These are phyloP conservation scores for Ilyonectria mors-panacis DNA, from an alignment of 2,329 filamentous ascomycete species.

Conservation along the genomic window DNA sequence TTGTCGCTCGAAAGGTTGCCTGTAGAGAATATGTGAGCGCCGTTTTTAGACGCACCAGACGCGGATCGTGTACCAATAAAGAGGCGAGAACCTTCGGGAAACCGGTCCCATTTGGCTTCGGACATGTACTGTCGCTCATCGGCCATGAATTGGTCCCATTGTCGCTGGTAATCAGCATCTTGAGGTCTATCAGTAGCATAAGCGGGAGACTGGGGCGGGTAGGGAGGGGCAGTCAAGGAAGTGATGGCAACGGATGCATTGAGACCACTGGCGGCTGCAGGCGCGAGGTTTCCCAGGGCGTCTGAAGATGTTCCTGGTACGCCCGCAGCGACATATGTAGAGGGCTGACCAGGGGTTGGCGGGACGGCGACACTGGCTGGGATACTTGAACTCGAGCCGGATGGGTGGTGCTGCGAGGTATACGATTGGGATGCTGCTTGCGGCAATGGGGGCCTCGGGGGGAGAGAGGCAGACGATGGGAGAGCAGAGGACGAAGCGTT, in stretches of 20 bases:
- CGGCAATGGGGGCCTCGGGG: constrained; percentile 61
- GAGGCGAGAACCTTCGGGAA: constrained; percentile 82
- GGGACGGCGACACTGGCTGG: constrained; percentile 48
- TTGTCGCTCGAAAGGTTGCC: constrained; percentile 94
- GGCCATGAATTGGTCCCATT: constrained; percentile 80
- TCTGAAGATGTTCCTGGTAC: constrained; percentile 53
- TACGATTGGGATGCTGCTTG: constrained; percentile 56
- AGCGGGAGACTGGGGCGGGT: constrained; percentile 49
- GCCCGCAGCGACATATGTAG: constrained; percentile 52
- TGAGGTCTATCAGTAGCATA: constrained; percentile 50
- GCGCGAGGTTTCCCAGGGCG: constrained; percentile 49
- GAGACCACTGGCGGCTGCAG: constrained; percentile 48
- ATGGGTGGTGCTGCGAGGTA: constrained; percentile 55
- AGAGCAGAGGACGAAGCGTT: constrained; percentile 53
- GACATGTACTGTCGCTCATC: constrained; percentile 83
- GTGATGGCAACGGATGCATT: constrained; percentile 48
- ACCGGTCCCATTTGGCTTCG: constrained; percentile 86
- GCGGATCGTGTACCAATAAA: constrained; percentile 78
- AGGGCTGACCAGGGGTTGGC: constrained; percentile 51
- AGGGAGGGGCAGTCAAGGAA: constrained; percentile 51
- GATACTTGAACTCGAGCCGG: constrained; percentile 50
- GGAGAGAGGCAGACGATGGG: constrained; percentile 60
- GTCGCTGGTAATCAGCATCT: constrained; percentile 70
- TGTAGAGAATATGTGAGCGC: constrained; percentile 56
- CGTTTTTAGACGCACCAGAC: constrained; percentile 46